These are phyloP conservation scores for Chalaropsis thielavioides DNA, from an alignment of 2,329 filamentous ascomycete genomes.

Conservation along the genomic window DNA sequence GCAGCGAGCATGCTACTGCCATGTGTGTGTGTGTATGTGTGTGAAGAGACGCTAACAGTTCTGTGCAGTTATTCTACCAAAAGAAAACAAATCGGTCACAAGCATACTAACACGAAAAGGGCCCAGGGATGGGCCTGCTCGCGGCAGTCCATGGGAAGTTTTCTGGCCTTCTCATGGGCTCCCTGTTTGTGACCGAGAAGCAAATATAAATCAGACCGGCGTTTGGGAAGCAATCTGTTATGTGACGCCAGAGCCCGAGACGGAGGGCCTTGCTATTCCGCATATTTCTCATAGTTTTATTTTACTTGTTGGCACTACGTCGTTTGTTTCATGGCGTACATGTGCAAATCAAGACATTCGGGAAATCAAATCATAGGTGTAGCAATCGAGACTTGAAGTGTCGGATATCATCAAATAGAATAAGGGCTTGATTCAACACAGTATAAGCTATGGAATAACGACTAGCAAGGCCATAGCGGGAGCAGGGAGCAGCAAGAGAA, in stretches of 20 bases:
- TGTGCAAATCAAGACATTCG: too few relatives aligned
- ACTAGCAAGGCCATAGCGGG: conserved; percentile 12
- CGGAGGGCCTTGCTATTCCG: not conserved
- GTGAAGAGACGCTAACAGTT: conserved; percentile 21
- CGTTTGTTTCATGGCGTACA: too few relatives aligned
- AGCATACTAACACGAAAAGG: conserved; percentile 36
- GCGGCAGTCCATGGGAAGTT: not conserved
- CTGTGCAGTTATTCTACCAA: conserved; percentile 44
- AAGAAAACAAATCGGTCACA: conserved; percentile 48
- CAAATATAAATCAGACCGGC: conserved; percentile 4
- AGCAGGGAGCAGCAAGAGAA: not conserved
- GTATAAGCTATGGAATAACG: conserved; percentile 9
- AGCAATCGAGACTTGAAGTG: too few relatives aligned
- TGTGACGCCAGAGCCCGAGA: not conserved
- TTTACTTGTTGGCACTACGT: not conserved
- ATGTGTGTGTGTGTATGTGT: conserved; percentile 26
- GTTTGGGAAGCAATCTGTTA: conserved; percentile 8
- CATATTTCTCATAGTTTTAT: not conserved
- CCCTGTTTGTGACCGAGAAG: conserved; percentile 11
- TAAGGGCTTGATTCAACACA: not conserved
- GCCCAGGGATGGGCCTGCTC: conserved; percentile 29
- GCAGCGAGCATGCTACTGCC: not conserved
- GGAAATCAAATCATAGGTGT: too few relatives aligned
- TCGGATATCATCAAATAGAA: not conserved
- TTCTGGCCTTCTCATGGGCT: not conserved